A percentile compares a stretch with the other conserved stretches of the same genome.
Conservation (phyloP, 2,329 filamentous ascomycete genomes). For the Herpomyces periplanetae region DNA sequence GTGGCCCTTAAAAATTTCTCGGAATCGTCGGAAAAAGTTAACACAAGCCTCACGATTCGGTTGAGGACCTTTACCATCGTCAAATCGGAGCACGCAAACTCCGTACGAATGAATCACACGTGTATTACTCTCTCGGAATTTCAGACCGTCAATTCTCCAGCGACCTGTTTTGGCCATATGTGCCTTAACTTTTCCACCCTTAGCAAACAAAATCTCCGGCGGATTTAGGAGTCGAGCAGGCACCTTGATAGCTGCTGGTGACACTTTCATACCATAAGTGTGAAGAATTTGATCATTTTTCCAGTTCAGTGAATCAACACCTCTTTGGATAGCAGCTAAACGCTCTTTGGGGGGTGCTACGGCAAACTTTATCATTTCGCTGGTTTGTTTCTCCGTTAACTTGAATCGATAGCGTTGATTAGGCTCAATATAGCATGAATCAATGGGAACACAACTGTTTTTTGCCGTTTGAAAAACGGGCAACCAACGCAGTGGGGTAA, state of each 20-base stretch:
- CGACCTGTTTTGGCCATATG: constrained; percentile 27
- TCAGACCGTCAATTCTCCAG: constrained; percentile 54
- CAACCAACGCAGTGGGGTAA: constrained; percentile 12
- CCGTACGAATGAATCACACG: constrained; percentile 29
- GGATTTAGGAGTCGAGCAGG: constrained; percentile 28
- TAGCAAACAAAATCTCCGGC: constrained; percentile 27
- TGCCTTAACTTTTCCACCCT: constrained; percentile 9
- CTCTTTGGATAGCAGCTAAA: constrained; percentile 22
- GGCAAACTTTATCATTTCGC: constrained; percentile 67
- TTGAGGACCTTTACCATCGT: constrained; percentile 13
- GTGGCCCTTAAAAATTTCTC: constrained; percentile 17
- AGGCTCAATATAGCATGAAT: constrained; percentile 14
- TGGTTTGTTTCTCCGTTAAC: constrained; percentile 20
- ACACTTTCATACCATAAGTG: constrained; percentile 33
- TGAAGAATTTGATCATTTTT: constrained; percentile 22
- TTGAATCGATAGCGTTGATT: constrained; percentile 23
- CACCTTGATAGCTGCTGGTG: constrained; percentile 16
- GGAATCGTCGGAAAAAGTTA: constrained; percentile 18
- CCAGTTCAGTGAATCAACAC: constrained; percentile 27
- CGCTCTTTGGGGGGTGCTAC: constrained; percentile 34
- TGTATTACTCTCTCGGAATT: constrained; percentile 25
- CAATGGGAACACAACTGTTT: constrained; percentile 16
- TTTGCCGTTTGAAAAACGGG: constrained; percentile 19
- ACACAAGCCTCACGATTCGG: constrained; percentile 10
- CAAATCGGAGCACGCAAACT: constrained; percentile 22